Percentiles rank a stretch among this genome's conserved stretches.
These are phyloP conservation scores for Lasiodiplodia gonubiensis DNA, from an alignment of 2,329 filamentous ascomycete genomes.

Conservation along the genomic window DNA sequence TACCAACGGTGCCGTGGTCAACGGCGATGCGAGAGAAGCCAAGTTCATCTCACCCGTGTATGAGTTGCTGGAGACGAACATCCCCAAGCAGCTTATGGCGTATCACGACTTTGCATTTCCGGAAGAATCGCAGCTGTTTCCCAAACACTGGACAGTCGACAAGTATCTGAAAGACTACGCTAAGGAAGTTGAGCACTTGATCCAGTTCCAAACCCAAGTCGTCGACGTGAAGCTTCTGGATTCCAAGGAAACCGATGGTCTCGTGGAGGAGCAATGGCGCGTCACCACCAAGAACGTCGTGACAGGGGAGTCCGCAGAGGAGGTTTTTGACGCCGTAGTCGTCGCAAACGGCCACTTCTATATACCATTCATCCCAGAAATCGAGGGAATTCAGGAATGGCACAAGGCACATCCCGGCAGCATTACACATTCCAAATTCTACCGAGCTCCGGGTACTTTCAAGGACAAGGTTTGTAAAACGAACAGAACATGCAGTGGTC, in stretches of 20 bases:
- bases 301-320: slow-evolving; percentile 48
- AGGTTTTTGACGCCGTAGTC: slow-evolving; percentile 61
- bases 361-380: slow-evolving; percentile 52
- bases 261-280: slow-evolving; percentile 59
- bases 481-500: too few species aligned
- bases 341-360: slow-evolving; percentile 57
- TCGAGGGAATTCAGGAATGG: slow-evolving; percentile 51
- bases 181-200: slow-evolving; percentile 67
- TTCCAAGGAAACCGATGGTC: slow-evolving; percentile 31
- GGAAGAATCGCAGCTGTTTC: slow-evolving; percentile 71
- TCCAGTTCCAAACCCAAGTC: slow-evolving; percentile 75
- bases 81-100: slow-evolving; percentile 79
- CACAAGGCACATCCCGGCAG: slow-evolving; percentile 43
- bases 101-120: slow-evolving; percentile 75
- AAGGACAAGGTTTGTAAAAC: slow-evolving; percentile 49
- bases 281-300: slow-evolving; percentile 61
- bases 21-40: slow-evolving; percentile 48
- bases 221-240: slow-evolving; percentile 56
- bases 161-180: slow-evolving; percentile 77
- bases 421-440: slow-evolving; percentile 72
- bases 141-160: slow-evolving; percentile 71
- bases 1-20: slow-evolving; percentile 5
- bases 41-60: slow-evolving; percentile 86
- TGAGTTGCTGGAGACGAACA: slow-evolving; percentile 82
- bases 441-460: slow-evolving; percentile 70